Conservation (phyloP, 768 basidiomycete species). For the Hericium coralloides region DNA sequence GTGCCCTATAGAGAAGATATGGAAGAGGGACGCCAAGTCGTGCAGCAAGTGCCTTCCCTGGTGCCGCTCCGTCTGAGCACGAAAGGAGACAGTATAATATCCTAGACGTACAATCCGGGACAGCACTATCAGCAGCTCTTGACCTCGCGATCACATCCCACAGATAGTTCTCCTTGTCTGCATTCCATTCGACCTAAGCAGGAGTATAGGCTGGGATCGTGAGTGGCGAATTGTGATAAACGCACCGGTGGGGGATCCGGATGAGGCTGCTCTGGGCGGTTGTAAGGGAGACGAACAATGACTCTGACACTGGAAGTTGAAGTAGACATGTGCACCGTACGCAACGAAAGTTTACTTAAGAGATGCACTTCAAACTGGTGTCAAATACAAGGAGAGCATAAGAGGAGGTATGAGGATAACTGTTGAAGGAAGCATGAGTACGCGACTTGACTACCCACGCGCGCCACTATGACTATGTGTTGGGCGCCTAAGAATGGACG, state of each 20-base stretch:
- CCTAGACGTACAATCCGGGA: constrained; percentile 62
- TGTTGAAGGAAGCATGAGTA: too few species aligned
- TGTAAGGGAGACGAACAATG: constrained; percentile 70
- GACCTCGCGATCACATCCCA: constrained; percentile 85
- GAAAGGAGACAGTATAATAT: background rate
- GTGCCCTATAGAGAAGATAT: constrained; percentile 77
- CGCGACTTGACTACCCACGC: too few species aligned
- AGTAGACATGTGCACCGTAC: constrained; percentile 2
- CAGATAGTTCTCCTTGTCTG: constrained; percentile 75
- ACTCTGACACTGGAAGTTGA: constrained; percentile 31
- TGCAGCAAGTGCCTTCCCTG: constrained; percentile 79
- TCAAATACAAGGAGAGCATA: background rate
- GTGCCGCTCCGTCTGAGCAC: background rate
- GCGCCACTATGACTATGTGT: too few species aligned
- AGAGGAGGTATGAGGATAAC: too few species aligned
- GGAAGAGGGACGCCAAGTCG: constrained; percentile 78
- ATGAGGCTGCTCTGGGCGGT: constrained; percentile 61
- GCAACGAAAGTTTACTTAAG: background rate
- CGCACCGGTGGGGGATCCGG: constrained; percentile 63
- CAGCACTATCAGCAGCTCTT: constrained; percentile 60
- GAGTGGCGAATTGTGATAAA: constrained; percentile 5
- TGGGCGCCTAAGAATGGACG: too few species aligned
- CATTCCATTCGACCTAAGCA: constrained; percentile 72
- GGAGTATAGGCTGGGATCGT: background rate
- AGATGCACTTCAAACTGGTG: background rate